These are phyloP conservation scores for Syncephalastrum monosporum DNA, from an alignment of 371 early-diverging fungal species.

Conservation along the genomic window DNA sequence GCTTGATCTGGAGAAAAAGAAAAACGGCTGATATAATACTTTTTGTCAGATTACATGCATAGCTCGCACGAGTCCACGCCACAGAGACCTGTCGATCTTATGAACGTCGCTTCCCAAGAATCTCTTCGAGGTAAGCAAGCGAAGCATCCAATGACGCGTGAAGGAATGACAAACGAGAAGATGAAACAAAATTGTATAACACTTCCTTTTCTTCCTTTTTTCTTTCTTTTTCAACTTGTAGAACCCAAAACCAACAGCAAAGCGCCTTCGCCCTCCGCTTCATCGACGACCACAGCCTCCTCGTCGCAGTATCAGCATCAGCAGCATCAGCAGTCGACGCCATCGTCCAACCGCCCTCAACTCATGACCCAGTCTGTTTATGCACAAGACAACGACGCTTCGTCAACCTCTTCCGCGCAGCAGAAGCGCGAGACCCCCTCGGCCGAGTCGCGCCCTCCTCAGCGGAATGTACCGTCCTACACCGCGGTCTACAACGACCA, in stretches of 20 bases:
- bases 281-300: slow-evolving; percentile 3
- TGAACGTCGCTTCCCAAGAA: too few relatives aligned
- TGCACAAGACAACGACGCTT: slow-evolving; percentile 9
- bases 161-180: background rate
- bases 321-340: background rate
- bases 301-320: background rate
- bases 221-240: background rate
- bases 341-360: slow-evolving; percentile 2
- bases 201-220: too few relatives aligned
- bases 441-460: background rate
- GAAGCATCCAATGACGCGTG: background rate
- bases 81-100: too few relatives aligned
- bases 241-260: slow-evolving; percentile 3
- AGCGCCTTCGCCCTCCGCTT: background rate
- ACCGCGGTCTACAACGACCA: slow-evolving; percentile 24
- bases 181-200: slow-evolving; percentile 1
- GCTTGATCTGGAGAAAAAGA: background rate
- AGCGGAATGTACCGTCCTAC: slow-evolving; percentile 9
- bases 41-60: too few relatives aligned
- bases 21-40: background rate
- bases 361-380: slow-evolving; percentile 8
- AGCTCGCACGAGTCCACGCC: too few relatives aligned
- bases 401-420: slow-evolving; percentile 4
- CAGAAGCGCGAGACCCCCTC: background rate
- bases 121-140: background rate